These are phyloP conservation scores for Russula griseocarnosa DNA, from an alignment of 768 basidiomycete genomes.

Conservation along the genomic window DNA sequence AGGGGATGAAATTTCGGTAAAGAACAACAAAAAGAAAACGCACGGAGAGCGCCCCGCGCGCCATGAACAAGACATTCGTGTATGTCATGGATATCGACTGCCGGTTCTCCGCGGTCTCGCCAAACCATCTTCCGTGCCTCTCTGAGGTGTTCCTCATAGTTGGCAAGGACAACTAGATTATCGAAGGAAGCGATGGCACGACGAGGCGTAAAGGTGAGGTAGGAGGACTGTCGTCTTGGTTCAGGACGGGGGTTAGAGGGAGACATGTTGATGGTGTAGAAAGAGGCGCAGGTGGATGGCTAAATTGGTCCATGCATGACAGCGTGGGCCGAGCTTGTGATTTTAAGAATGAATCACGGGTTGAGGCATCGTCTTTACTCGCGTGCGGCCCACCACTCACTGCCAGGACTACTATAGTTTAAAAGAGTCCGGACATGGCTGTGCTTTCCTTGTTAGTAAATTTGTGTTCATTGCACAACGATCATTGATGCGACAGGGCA, in stretches of 20 bases:
- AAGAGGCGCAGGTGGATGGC: not conserved
- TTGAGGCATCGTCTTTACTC: not conserved
- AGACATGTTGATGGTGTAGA: slow-evolving; percentile 4
- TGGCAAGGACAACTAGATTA: slow-evolving; percentile 81
- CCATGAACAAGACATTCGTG: slow-evolving; percentile 70
- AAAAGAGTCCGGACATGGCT: not conserved
- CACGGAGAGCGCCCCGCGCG: slow-evolving; percentile 63
- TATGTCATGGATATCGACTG: slow-evolving; percentile 58
- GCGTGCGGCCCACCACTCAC: not conserved
- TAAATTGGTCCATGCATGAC: not conserved
- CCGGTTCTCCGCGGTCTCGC: slow-evolving; percentile 77
- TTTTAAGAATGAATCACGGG: not conserved
- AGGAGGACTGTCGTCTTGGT: slow-evolving; percentile 33
- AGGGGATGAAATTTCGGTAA: not conserved
- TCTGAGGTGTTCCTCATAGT: slow-evolving; percentile 70
- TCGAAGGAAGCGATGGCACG: slow-evolving; percentile 56
- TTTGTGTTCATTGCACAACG: not conserved
- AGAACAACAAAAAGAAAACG: slow-evolving; percentile 34
- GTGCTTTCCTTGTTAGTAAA: not conserved
- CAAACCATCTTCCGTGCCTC: slow-evolving; percentile 78
- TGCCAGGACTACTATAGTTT: not conserved
- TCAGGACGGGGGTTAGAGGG: slow-evolving; percentile 10
- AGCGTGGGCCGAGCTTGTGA: not conserved
- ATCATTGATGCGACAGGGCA: not conserved
- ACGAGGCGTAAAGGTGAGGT: slow-evolving; percentile 51